Evolutionary conservation across 805 yeast genomes (phyloP).

Genomic region (Zygosaccharomyces siamensis): DNA sequence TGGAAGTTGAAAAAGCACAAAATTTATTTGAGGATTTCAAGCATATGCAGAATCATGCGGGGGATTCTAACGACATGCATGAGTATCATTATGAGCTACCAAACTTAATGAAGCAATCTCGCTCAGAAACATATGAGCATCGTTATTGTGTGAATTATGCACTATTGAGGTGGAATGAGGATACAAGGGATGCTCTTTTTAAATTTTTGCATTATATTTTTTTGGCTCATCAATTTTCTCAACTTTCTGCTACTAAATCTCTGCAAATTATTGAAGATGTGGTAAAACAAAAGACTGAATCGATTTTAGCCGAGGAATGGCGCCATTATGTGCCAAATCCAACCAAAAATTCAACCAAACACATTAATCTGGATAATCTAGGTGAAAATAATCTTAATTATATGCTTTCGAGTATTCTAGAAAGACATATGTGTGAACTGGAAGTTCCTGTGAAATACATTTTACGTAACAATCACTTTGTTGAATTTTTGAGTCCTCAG

Average conservation of each 20-base stretch:
- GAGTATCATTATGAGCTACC: constrained; percentile 30
- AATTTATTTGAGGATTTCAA: constrained; percentile 22
- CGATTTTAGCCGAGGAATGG: neutral
- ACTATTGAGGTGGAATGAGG: constrained; percentile 74
- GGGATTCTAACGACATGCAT: constrained; percentile 17
- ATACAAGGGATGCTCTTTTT: constrained; percentile 57
- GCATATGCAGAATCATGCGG: constrained; percentile 6
- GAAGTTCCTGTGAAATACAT: constrained; percentile 35
- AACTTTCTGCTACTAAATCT: constrained; percentile 46
- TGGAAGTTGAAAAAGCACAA: constrained; percentile 17
- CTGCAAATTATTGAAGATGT: constrained; percentile 48
- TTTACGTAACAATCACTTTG: constrained; percentile 51
- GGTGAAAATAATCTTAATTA: constrained; percentile 12
- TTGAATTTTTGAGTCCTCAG: constrained; percentile 76
- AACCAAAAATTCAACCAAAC: neutral
- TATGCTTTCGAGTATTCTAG: constrained; percentile 36
- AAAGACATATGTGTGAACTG: constrained; percentile 45
- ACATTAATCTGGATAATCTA: constrained; percentile 4
- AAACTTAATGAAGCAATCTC: constrained; percentile 17
- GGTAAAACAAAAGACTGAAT: constrained; percentile 31
- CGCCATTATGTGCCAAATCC: constrained; percentile 2
- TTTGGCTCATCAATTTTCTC: constrained; percentile 40
- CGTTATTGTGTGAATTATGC: constrained; percentile 69
- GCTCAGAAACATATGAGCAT: constrained; percentile 38
- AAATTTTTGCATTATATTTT: constrained; percentile 51